Evolutionary conservation across 192 early-diverging fungal species (phyloP), one percentile per base, ranked within the genome.

Genomic region (Dissophora globulifera): DNA sequence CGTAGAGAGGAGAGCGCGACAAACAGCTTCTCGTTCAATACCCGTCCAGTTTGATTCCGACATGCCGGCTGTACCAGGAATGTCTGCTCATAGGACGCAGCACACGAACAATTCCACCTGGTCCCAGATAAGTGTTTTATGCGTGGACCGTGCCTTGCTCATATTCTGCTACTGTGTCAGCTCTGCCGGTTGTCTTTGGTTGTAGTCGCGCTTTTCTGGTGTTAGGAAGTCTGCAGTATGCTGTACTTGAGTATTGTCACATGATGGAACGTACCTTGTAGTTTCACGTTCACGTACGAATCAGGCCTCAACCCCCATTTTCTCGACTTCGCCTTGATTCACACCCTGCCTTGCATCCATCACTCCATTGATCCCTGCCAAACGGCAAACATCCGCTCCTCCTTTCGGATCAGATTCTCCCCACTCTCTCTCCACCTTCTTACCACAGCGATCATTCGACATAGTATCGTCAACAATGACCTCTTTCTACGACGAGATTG

Each of bases 401-500:
- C 10, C 4, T 35, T 11, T 50, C 42, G 6, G 35, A 38, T 38
- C 35, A 38, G 35, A 38, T 38, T 19, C 35, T n/a, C 27, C 7
- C 13, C 38, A 46, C n/a, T 29, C 4, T 9, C 56, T 42, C 27
- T 30, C 42, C 16, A 38, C 7, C 35, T 38, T 38, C 6, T 13
- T 9, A 9, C 13, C 13, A 38, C 10, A 47, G 1, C 46, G 20
- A 13, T 4, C 46, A 6, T 38, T 13, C 7, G 13, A 38, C 35
- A 38, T 9, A 6, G 13, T 13, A 38, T 9, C 6, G 13, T 38
- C 13, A 38, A 38, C 6, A 38, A 83, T 83, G 81, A 70, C 78
- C 26, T 82, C 81, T 30, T 84, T 82, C 51, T 84, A 84, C 65
- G 83, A 84, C 83, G 87, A 90, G 62, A 79, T 92, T 31, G 87